Evolutionary conservation across 2,329 filamentous ascomycete genomes (phyloP).

Genomic region (Fusarium cicatricum): DNA sequence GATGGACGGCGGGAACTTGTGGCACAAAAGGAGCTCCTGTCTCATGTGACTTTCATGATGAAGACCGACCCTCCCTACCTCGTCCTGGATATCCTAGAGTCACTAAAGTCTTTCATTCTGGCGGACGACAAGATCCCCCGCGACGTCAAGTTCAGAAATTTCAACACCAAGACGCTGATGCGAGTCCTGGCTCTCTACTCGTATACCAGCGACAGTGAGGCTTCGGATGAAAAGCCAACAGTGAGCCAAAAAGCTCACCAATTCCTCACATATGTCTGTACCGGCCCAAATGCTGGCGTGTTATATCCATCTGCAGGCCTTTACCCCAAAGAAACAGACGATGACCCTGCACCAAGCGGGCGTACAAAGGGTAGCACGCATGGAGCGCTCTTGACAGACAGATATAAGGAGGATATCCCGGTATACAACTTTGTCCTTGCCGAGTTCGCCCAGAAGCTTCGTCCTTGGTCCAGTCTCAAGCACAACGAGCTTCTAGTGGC

Average conservation of each 20-base stretch:
- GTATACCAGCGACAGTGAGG: conserved; percentile 58
- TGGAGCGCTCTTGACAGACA: conserved; percentile 73
- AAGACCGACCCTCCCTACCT: conserved; percentile 79
- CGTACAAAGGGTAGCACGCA: conserved; percentile 63
- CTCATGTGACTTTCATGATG: conserved; percentile 81
- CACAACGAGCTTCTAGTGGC: conserved; percentile 83
- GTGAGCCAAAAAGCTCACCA: conserved; percentile 77
- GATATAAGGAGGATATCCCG: conserved; percentile 70
- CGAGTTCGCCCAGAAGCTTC: conserved; percentile 79
- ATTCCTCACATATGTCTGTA: conserved; percentile 80
- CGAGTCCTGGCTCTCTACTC: conserved; percentile 77
- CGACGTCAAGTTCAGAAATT: conserved; percentile 75
- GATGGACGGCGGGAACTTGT: conserved; percentile 85
- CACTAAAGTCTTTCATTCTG: conserved; percentile 75
- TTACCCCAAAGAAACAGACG: conserved; percentile 78
- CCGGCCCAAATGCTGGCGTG: conserved; percentile 75
- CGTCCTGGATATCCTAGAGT: conserved; percentile 76
- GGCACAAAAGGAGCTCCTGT: conserved; percentile 80
- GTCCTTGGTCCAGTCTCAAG: conserved; percentile 81
- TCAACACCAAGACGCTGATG: conserved; percentile 78
- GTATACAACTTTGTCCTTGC: conserved; percentile 83
- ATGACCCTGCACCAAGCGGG: conserved; percentile 48
- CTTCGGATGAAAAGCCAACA: conserved; percentile 53
- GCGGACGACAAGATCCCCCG: conserved; percentile 77
- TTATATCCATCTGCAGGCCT: conserved; percentile 81